Evolutionary conservation across 805 yeast genomes (phyloP).

Genomic region (Schizosaccharomyces osmophilus): DNA sequence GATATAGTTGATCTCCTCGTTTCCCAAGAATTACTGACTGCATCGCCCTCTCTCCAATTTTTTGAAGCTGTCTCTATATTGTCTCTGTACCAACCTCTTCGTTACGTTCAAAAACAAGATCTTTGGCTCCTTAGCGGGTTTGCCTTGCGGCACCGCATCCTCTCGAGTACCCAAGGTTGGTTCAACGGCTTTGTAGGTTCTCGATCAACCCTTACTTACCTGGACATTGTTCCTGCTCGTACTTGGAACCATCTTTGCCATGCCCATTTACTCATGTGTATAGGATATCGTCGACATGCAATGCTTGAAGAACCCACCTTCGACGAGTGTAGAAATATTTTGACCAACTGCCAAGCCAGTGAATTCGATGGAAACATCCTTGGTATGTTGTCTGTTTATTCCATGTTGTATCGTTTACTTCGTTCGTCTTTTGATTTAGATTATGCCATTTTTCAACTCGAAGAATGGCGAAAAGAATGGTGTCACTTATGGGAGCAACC

Average conservation of each 20-base stretch:
- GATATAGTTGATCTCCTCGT: neutral
- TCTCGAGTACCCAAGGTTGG: neutral
- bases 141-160: neutral
- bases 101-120: neutral
- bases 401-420: neutral
- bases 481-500: neutral
- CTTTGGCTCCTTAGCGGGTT: slow-evolving; percentile 1
- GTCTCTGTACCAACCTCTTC: neutral
- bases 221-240: neutral
- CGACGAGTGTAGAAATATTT: neutral
- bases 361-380: neutral
- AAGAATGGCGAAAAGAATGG: neutral
- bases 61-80: neutral
- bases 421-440: neutral
- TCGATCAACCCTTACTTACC: neutral
- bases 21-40: neutral
- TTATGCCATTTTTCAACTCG: neutral
- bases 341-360: neutral
- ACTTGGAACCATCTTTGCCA: neutral
- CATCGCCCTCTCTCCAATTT: neutral
- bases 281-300: neutral
- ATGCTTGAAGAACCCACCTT: neutral
- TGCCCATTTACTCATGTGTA: neutral
- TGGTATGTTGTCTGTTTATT: neutral
- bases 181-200: neutral